These are phyloP conservation scores for Biscogniauxia mediterranea DNA, from an alignment of 2,329 filamentous ascomycete species.

Conservation along the genomic window DNA sequence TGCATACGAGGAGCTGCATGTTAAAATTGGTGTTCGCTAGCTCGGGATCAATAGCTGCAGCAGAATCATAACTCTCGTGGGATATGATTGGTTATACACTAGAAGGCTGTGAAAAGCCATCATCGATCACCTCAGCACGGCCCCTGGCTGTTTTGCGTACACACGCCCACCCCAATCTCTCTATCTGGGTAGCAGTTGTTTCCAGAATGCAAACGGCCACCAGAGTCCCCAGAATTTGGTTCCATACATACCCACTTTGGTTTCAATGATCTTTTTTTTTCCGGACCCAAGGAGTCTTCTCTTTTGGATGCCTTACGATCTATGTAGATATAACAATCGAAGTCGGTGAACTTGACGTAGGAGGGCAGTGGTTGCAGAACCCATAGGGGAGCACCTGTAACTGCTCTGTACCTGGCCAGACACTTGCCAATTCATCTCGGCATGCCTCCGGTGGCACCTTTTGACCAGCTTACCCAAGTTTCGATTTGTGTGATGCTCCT, in stretches of 20 bases:
- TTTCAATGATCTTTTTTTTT: background rate
- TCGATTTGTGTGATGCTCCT: background rate
- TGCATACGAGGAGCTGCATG: background rate
- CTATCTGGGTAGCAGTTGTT: background rate
- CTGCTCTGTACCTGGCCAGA: background rate
- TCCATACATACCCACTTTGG: background rate
- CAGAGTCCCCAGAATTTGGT: background rate
- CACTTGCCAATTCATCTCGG: background rate
- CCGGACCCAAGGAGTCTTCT: background rate
- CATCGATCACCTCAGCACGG: background rate
- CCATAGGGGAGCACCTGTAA: background rate
- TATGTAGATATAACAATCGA: background rate
- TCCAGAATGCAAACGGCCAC: background rate
- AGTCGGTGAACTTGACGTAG: background rate
- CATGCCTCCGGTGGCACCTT: background rate
- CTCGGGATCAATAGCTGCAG: background rate
- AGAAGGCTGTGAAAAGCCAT: background rate
- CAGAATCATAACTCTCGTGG: background rate
- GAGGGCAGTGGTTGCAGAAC: background rate
- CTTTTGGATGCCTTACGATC: background rate
- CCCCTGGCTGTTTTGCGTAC: background rate
- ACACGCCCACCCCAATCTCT: background rate
- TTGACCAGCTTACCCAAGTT: background rate
- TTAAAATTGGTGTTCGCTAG: conserved; percentile 1
- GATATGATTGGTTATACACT: background rate